Percentiles rank a stretch among this genome's conserved stretches.
These are phyloP conservation scores for Ambrosia hybrid DNA, from an alignment of 140 eudicot genomes.

Conservation along the genomic window DNA sequence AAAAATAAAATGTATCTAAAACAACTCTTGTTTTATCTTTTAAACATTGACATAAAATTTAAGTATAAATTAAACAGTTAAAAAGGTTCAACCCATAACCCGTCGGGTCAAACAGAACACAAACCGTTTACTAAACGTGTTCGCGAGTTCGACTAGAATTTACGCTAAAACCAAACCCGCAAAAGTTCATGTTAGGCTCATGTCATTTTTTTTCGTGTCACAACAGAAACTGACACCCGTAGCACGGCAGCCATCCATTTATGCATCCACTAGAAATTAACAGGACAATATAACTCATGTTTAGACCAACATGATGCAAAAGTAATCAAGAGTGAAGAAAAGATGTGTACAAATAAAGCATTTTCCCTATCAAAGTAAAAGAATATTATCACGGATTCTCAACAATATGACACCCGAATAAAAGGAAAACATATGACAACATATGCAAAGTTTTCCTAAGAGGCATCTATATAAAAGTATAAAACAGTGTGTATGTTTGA, in stretches of 20 bases:
- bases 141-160: too few species aligned
- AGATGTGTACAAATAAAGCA: constrained; percentile 21
- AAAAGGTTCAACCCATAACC: too few species aligned
- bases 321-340: constrained; percentile 9
- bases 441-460: constrained; percentile 14
- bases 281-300: not conserved
- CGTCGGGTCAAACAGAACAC: too few species aligned
- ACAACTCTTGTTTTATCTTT: too few species aligned
- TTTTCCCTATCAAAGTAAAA: constrained; percentile 23
- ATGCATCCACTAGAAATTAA: not conserved
- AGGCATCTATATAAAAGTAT: constrained; percentile 5
- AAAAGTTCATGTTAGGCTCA: not conserved
- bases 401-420: constrained; percentile 13
- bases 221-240: not conserved
- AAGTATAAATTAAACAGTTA: too few species aligned
- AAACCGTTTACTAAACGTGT: too few species aligned
- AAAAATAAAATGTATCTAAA: too few species aligned
- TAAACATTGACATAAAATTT: too few species aligned
- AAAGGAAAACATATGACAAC: constrained; percentile 1
- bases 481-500: not conserved
- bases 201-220: not conserved
- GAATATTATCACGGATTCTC: constrained; percentile 17
- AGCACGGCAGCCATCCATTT: not conserved
- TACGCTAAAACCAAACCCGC: too few species aligned
- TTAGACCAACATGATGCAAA: constrained; percentile 10